Conservation (phyloP, 768 basidiomycete genomes). For the Sarcodon sp. region DNA sequence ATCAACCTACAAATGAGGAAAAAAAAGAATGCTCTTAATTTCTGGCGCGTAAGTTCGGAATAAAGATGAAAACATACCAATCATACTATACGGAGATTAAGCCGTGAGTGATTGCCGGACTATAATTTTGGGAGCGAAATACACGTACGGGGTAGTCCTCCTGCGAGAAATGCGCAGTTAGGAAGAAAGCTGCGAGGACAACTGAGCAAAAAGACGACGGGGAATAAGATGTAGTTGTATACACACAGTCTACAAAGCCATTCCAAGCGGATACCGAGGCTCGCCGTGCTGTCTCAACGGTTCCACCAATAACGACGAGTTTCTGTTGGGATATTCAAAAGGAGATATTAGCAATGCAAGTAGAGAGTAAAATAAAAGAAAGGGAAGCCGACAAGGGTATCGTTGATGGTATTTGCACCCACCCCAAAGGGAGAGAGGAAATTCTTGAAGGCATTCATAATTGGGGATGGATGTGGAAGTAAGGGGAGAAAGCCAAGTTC, state of each 20-base stretch:
- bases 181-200: conserved; percentile 54
- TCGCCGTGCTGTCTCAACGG: conserved; percentile 74
- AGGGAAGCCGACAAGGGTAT: conserved; percentile 48
- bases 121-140: neutral
- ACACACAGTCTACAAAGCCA: conserved; percentile 77
- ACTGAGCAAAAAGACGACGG: neutral
- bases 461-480: conserved; percentile 2
- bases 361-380: neutral
- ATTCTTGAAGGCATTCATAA: conserved; percentile 62
- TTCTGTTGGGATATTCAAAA: conserved; percentile 32
- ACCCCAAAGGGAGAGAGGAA: conserved; percentile 57
- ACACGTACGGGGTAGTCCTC: conserved; percentile 54
- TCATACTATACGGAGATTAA: conserved; percentile 30
- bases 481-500: conserved; percentile 6
- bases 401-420: conserved; percentile 59
- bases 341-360: neutral
- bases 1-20: conserved; percentile 45
- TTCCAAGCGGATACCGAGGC: conserved; percentile 81
- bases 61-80: conserved; percentile 34
- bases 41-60: conserved; percentile 3
- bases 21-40: neutral
- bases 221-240: neutral
- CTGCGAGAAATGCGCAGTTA: conserved; percentile 80
- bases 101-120: neutral
- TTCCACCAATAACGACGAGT: conserved; percentile 84